Evolutionary conservation across 1,139 yeast genomes (phyloP).

Genomic region (Geotrichum restrictum): DNA sequence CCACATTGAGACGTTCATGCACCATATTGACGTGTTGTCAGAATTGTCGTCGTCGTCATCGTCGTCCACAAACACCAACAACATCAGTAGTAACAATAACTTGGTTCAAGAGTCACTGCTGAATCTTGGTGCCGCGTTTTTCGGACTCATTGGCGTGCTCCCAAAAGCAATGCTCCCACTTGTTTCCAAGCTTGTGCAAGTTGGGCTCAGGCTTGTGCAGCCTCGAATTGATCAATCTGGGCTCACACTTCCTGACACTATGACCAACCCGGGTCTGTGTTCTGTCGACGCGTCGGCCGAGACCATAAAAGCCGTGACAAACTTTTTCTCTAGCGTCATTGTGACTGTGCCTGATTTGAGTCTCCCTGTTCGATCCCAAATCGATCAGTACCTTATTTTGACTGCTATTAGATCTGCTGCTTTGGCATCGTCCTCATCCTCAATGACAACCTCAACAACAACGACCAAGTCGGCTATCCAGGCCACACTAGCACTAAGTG

Average conservation of each 20-base stretch:
- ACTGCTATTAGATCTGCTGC: slow-evolving; percentile 39
- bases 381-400: slow-evolving; percentile 54
- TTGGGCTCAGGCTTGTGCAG: slow-evolving; percentile 30
- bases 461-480: too few relatives aligned
- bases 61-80: too few relatives aligned
- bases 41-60: slow-evolving; percentile 21
- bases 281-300: slow-evolving; percentile 41
- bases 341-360: slow-evolving; percentile 51
- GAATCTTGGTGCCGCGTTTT: slow-evolving; percentile 22
- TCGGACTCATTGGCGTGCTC: slow-evolving; percentile 21
- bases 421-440: slow-evolving; percentile 18
- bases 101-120: slow-evolving; percentile 19
- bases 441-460: too few relatives aligned
- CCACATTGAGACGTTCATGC: slow-evolving; percentile 30
- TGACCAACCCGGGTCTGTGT: slow-evolving; percentile 65
- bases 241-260: slow-evolving; percentile 57
- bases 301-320: slow-evolving; percentile 44
- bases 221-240: slow-evolving; percentile 43
- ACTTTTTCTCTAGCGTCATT: slow-evolving; percentile 51
- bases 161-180: slow-evolving; percentile 23
- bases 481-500: slow-evolving; percentile 35
- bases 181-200: slow-evolving; percentile 24
- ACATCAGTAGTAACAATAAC: too few relatives aligned
- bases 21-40: slow-evolving; percentile 27
- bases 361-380: slow-evolving; percentile 58